Conservation (phyloP, 2,329 filamentous ascomycete genomes). For the Arthrobotrys musiformis region DNA sequence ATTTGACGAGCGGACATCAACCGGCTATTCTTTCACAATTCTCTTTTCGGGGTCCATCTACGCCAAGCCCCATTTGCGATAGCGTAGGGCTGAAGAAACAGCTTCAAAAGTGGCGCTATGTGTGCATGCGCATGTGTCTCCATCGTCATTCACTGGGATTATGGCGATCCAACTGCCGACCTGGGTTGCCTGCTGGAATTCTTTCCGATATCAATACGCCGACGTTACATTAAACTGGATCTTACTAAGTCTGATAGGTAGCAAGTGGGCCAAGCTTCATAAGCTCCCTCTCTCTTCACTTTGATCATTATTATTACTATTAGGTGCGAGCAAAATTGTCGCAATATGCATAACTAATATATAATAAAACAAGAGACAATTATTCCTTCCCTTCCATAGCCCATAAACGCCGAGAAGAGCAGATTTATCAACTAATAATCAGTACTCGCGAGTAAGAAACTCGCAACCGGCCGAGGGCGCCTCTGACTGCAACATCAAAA, state of each 20-base stretch:
- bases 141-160: background rate
- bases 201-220: background rate
- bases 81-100: conserved; percentile 2
- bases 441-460: background rate
- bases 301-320: conserved; percentile 6
- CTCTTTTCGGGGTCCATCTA: background rate
- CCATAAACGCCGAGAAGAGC: conserved; percentile 5
- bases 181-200: background rate
- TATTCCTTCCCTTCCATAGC: background rate
- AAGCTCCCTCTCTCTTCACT: background rate
- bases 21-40: conserved; percentile 10
- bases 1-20: background rate
- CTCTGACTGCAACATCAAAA: conserved; percentile 3
- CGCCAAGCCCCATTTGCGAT: conserved; percentile 15
- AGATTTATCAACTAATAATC: background rate
- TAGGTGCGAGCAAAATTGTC: background rate
- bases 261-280: background rate
- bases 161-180: background rate
- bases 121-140: background rate
- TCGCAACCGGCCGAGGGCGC: background rate
- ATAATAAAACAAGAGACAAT: background rate
- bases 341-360: background rate
- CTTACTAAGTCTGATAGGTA: background rate
- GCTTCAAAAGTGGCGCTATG: background rate
- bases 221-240: background rate